Evolutionary conservation across 768 basidiomycete genomes (phyloP).

Genomic region (Psilocybe cubensis): DNA sequence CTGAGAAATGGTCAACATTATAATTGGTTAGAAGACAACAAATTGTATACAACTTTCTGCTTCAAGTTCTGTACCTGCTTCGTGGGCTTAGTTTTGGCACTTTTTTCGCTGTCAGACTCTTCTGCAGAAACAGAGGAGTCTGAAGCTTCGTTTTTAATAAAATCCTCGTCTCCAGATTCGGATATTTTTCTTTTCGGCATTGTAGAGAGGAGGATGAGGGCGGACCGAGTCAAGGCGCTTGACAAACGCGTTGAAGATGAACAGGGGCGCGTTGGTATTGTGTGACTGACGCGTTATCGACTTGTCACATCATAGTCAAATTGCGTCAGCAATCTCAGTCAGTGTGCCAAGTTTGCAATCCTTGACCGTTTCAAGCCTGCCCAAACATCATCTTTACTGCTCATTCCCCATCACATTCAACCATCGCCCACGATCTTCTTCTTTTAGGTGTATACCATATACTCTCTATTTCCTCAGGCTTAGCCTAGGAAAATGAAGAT

Average conservation of each 20-base stretch:
- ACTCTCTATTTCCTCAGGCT: conserved; percentile 37
- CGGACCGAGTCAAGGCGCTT: too few species aligned
- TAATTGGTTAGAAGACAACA: background rate
- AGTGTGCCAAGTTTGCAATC: conserved; percentile 7
- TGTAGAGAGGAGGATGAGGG: background rate
- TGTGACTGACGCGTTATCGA: conserved; percentile 19
- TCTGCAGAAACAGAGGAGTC: background rate
- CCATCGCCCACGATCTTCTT: background rate
- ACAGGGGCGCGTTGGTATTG: background rate
- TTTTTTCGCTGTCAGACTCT: background rate
- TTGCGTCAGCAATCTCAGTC: conserved; percentile 38
- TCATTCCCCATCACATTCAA: conserved; percentile 4
- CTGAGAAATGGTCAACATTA: background rate
- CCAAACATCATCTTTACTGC: conserved; percentile 5
- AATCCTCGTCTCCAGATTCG: background rate
- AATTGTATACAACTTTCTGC: background rate
- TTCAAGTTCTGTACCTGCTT: background rate
- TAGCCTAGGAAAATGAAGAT: conserved; percentile 83
- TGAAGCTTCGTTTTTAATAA: background rate
- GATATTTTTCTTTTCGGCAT: conserved; percentile 18
- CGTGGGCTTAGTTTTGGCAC: background rate
- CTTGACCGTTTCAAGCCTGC: conserved; percentile 1
- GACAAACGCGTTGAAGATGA: background rate
- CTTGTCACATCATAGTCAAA: conserved; percentile 20
- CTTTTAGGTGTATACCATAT: conserved; percentile 4